Evolutionary conservation across 495 filamentous ascomycete genomes (phyloP), one percentile per base, ranked within the genome.

Genomic region (Lentithecium fluviatile): DNA sequence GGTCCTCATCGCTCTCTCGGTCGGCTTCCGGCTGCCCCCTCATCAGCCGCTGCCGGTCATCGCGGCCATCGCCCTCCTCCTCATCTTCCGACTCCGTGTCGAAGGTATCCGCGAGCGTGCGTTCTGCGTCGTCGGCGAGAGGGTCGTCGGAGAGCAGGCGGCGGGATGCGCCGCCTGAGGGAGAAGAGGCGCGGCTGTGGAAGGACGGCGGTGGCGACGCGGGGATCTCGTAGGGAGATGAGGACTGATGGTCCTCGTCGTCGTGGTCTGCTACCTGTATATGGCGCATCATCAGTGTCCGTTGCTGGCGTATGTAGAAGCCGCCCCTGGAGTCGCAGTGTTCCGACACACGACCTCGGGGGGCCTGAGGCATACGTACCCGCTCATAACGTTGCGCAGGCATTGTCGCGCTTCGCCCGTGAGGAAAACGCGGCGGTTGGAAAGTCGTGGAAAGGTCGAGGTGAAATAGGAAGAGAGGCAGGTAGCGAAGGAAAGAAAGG

Each of bases 151-250:
- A 64, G 20, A 68, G 74, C 29, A 84, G 74, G 52, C 82, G 74
- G 45, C 82, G 78, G 12, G 81, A 78, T 7, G 61, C 47, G 19
- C 19, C 46, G 17, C 25, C 49, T 52, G 83, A 80, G 32, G 83
- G 82, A 6, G 91, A 95, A 1, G 89, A 89, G 0, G 85, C 84
- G 54, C 88, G 83, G 40, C 92, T 97, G 68, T 82, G 90, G 73
- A 97, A 98, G 10, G 95, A 97, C 20, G 95, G 94, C 19, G 95
- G 92, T 43, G 94, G 91, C 56, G 95, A 97, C 69, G 79, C 84
- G 21, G 91, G 89, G 52, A 87, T 83, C 25, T 79, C 71, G 46
- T 77, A 69, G 20, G 71, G 64, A 58, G 67, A 54, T 70, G 61
- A 36, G 66, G 57, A 64, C 68, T 73, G 48, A 71, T 75, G 72